Evolutionary conservation across 257 asterid species (phyloP).

Genomic region (Knoxia roxburghii): DNA sequence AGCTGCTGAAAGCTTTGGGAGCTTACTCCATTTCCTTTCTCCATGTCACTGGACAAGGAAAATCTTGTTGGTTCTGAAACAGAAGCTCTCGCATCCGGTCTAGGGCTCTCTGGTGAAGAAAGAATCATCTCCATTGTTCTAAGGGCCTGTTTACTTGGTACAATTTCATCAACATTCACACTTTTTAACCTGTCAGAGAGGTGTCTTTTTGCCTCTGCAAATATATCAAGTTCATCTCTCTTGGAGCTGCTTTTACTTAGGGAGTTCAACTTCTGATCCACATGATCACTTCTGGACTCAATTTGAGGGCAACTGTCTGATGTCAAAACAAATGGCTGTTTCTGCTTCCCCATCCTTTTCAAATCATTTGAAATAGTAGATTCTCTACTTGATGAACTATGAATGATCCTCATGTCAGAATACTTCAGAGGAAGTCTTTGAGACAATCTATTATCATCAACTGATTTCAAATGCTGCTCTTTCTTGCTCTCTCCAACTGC

Average conservation of each 20-base stretch:
- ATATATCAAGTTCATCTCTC: conserved; percentile 40
- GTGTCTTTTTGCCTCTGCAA: conserved; percentile 73
- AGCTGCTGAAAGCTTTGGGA: not conserved
- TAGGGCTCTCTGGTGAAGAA: conserved; percentile 55
- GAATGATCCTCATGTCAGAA: not conserved
- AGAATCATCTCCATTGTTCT: conserved; percentile 55
- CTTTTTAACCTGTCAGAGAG: conserved; percentile 52
- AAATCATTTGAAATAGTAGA: conserved; percentile 18
- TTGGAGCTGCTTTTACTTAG: conserved; percentile 25
- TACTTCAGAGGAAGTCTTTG: conserved; percentile 1
- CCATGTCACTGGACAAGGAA: conserved; percentile 14
- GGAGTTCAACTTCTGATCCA: conserved; percentile 25
- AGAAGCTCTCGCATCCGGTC: conserved; percentile 21
- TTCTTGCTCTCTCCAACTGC: conserved; percentile 38
- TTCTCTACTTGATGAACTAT: conserved; percentile 4
- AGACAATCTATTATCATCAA: conserved; percentile 12
- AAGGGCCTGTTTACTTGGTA: conserved; percentile 25
- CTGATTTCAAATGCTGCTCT: conserved; percentile 14
- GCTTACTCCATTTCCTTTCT: conserved; percentile 7
- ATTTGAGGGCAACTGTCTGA: conserved; percentile 20
- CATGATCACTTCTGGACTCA: conserved; percentile 17
- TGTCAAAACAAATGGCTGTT: conserved; percentile 10
- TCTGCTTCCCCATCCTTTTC: conserved; percentile 20
- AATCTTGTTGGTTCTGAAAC: conserved; percentile 30
- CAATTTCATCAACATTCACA: conserved; percentile 19